Percentiles rank a stretch among this genome's conserved stretches.
Conservation (phyloP, 768 basidiomycete species). For the Podaxis sp. region DNA sequence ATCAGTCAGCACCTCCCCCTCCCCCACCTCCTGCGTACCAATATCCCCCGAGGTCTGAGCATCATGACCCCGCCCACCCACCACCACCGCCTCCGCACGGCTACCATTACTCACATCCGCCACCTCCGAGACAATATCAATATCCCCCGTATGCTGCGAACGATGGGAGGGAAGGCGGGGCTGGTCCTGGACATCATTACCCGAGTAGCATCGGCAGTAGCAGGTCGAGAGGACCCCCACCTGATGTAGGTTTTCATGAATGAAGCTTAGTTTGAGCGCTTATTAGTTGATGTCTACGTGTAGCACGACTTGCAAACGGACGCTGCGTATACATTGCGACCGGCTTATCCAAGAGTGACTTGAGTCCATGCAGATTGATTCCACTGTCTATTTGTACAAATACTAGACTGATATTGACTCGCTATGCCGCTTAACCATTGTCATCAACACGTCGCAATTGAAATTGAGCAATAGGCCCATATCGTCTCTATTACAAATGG, state of each 20-base stretch:
- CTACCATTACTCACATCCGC: conserved; percentile 4
- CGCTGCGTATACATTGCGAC: background rate
- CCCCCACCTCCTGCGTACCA: conserved; percentile 1
- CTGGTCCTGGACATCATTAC: conserved; percentile 2
- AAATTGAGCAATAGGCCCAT: too few relatives aligned
- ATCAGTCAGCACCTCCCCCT: background rate
- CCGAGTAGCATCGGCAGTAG: background rate
- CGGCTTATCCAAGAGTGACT: background rate
- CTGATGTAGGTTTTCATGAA: background rate
- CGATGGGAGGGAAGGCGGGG: conserved; percentile 3
- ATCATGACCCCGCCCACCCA: background rate
- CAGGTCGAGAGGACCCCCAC: background rate
- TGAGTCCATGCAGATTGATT: background rate
- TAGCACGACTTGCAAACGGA: background rate
- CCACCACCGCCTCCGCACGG: conserved; percentile 1
- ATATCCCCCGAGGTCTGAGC: conserved; percentile 4
- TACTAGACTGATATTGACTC: background rate
- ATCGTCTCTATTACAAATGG: too few relatives aligned
- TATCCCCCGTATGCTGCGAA: background rate
- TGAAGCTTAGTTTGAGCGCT: background rate
- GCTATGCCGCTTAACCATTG: background rate
- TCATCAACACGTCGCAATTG: too few relatives aligned
- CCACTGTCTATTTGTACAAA: background rate
- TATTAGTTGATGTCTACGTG: background rate
- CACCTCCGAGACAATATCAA: conserved; percentile 7